phyloP scores from a whole-genome alignment of 331 rosid species.

The Phaseolus coccineus region DNA sequence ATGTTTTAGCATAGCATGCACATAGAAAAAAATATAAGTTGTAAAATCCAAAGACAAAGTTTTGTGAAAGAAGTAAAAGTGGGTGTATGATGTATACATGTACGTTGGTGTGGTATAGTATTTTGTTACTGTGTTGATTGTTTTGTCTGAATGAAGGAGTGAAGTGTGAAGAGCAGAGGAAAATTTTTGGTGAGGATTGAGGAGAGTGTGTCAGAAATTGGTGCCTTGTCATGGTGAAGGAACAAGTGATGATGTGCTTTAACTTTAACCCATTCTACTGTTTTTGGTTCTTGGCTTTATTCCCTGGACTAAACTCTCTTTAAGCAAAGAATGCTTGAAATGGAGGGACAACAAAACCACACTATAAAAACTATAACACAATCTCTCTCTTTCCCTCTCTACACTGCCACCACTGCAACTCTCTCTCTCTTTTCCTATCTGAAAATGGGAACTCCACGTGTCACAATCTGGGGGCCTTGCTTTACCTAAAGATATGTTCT shows the following conservation, averaged over 20 bases:
- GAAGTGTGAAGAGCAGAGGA: conserved; percentile 61
- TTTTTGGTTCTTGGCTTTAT: conserved; percentile 64
- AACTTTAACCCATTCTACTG: conserved; percentile 59
- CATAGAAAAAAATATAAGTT: too few species aligned
- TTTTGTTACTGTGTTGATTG: neutral
- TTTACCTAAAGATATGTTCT: conserved; percentile 62
- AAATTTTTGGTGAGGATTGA: neutral
- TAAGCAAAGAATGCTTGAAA: conserved; percentile 86
- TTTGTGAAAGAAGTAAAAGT: conserved; percentile 1
- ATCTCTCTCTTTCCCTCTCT: neutral
- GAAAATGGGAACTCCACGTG: conserved; percentile 49
- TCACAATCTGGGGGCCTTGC: conserved; percentile 45
- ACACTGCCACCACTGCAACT: too few species aligned
- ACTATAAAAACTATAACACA: conserved; percentile 15
- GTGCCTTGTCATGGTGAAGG: conserved; percentile 51
- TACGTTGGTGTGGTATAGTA: neutral
- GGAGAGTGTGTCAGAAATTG: conserved; percentile 51
- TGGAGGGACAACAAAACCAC: conserved; percentile 58
- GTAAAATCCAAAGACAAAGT: neutral
- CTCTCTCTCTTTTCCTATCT: conserved; percentile 19
- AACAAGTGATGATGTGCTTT: conserved; percentile 52
- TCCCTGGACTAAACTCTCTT: conserved; percentile 77
- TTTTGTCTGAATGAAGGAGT: neutral
- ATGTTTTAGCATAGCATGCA: too few species aligned
- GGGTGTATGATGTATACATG: neutral